phyloP scores from a whole-genome alignment of 192 early-diverging fungal genomes.

The Coemansia sp. region DNA sequence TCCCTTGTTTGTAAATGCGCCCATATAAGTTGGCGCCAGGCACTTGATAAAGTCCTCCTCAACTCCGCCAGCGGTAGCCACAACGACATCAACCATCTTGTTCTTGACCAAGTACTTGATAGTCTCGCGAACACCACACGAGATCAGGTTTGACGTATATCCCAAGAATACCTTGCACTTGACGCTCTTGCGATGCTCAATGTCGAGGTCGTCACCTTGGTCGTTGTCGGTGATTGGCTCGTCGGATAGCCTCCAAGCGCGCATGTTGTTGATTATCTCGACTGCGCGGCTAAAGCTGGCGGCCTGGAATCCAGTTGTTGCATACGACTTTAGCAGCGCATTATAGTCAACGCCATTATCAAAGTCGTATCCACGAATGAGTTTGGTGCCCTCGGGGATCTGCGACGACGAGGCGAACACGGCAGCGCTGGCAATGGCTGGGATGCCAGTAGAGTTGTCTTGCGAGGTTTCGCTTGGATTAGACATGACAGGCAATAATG shows the following conservation, averaged over 20 bases:
- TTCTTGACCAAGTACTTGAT: slow-evolving; percentile 91
- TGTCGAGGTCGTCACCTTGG: slow-evolving; percentile 64
- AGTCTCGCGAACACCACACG: slow-evolving; percentile 88
- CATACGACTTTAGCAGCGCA: slow-evolving; percentile 69
- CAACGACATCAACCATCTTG: slow-evolving; percentile 83
- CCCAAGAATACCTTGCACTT: slow-evolving; percentile 98
- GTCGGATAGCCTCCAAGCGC: slow-evolving; percentile 81
- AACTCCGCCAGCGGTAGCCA: slow-evolving; percentile 91
- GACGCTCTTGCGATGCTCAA: slow-evolving; percentile 58
- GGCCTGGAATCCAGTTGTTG: slow-evolving; percentile 91
- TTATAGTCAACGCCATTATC: slow-evolving; percentile 78
- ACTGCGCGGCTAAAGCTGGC: slow-evolving; percentile 85
- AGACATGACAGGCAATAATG: slow-evolving; percentile 8
- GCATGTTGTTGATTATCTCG: slow-evolving; percentile 90
- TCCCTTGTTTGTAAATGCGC: slow-evolving; percentile 76
- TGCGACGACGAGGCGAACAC: slow-evolving; percentile 69
- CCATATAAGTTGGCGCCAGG: slow-evolving; percentile 83
- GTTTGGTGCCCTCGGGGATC: slow-evolving; percentile 62
- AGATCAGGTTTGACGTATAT: slow-evolving; percentile 97
- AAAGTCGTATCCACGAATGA: slow-evolving; percentile 90
- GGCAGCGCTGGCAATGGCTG: slow-evolving; percentile 54
- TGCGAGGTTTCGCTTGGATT: not conserved
- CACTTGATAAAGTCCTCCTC: slow-evolving; percentile 99
- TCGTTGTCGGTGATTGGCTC: slow-evolving; percentile 65
- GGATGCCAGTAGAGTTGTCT: not conserved